Evolutionary conservation across 129 eudicot genomes (phyloP).

Genomic region (Smallanthus sonchifolius): DNA sequence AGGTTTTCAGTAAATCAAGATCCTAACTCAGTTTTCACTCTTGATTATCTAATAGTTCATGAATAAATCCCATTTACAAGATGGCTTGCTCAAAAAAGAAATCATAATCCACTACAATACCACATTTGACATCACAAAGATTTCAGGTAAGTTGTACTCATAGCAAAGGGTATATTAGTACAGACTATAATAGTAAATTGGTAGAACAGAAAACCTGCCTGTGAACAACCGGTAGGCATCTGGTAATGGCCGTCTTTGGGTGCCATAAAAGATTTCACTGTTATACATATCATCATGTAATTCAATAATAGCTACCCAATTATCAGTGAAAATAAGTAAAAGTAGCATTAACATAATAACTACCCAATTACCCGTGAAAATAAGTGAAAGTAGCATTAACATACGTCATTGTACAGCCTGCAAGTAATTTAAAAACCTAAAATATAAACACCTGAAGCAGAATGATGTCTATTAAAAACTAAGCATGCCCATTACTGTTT

Average conservation of each 20-base stretch:
- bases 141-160: neutral
- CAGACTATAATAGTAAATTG: slow-evolving; percentile 1
- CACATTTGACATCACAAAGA: neutral
- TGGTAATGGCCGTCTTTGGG: slow-evolving; percentile 71
- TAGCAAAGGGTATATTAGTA: neutral
- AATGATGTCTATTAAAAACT: too few species aligned
- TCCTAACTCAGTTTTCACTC: too few species aligned
- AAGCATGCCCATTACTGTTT: too few species aligned
- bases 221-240: slow-evolving; percentile 78
- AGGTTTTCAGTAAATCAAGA: slow-evolving; percentile 7
- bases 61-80: neutral
- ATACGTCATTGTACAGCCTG: too few species aligned
- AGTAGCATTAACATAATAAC: slow-evolving; percentile 33
- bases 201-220: slow-evolving; percentile 39
- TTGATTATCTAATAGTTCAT: neutral
- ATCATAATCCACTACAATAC: neutral
- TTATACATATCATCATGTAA: slow-evolving; percentile 18
- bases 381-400: too few species aligned
- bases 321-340: neutral
- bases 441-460: too few species aligned
- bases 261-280: slow-evolving; percentile 69
- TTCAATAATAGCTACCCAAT: neutral
- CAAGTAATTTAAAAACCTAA: too few species aligned
- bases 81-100: neutral
- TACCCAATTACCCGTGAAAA: too few species aligned